Evolutionary conservation across 2,329 filamentous ascomycete genomes (phyloP).

Genomic region (Fusarium camptoceras): DNA sequence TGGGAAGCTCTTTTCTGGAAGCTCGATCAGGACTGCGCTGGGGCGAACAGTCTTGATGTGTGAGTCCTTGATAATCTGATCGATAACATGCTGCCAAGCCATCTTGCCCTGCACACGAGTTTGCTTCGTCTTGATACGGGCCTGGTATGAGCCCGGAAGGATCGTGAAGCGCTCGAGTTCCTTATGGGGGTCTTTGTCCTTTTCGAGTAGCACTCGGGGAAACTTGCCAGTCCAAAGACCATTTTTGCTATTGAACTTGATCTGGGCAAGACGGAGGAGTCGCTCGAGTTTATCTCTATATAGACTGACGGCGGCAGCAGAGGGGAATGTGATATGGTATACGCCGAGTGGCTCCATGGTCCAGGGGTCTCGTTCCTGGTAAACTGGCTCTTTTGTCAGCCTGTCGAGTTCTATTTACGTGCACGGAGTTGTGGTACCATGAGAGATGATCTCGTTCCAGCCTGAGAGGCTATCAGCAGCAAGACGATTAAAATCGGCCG

Average conservation of each 20-base stretch:
- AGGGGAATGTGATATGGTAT: conserved; percentile 78
- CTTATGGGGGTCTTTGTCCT: conserved; percentile 22
- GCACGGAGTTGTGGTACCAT: conserved; percentile 54
- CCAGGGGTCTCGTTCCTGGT: conserved; percentile 72
- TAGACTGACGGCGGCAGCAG: conserved; percentile 65
- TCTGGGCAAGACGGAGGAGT: conserved; percentile 49
- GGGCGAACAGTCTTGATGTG: conserved; percentile 43
- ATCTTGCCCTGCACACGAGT: conserved; percentile 38
- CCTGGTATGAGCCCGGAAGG: conserved; percentile 43
- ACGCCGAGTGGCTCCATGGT: conserved; percentile 72
- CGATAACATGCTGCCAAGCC: conserved; percentile 46
- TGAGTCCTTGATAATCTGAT: conserved; percentile 35
- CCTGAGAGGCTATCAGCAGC: conserved; percentile 73
- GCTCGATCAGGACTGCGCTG: conserved; percentile 48
- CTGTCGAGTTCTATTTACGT: conserved; percentile 3
- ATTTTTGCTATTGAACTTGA: conserved; percentile 40
- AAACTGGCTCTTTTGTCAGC: conserved; percentile 54
- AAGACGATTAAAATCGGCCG: conserved; percentile 78
- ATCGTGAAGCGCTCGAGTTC: conserved; percentile 49
- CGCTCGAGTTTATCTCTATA: conserved; percentile 63
- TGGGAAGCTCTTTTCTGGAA: conserved; percentile 49
- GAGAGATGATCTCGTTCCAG: conserved; percentile 73
- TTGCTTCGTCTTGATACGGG: conserved; percentile 19
- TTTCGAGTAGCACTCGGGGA: conserved; percentile 43
- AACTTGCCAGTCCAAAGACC: conserved; percentile 50